Percentiles rank a stretch among this genome's conserved stretches.
phyloP scores from a whole-genome alignment of 2,329 filamentous ascomycete genomes.

The Gnomoniopsis sp. region DNA sequence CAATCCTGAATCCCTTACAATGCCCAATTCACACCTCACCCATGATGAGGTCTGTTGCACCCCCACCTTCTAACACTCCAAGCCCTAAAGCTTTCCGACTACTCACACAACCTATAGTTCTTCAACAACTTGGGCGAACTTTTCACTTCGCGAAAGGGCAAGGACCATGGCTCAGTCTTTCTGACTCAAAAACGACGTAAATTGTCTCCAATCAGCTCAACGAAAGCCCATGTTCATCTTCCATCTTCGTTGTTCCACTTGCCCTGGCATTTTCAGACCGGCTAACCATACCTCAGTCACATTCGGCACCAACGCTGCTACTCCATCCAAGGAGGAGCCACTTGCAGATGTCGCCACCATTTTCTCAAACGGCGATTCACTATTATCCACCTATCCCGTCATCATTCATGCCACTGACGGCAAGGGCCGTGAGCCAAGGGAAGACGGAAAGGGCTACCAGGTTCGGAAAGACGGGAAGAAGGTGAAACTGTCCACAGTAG shows the following conservation, averaged over 20 bases:
- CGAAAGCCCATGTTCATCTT: not conserved
- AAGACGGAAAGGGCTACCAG: slow-evolving; percentile 55
- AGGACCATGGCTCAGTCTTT: slow-evolving; percentile 70
- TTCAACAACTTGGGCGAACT: slow-evolving; percentile 66
- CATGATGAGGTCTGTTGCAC: slow-evolving; percentile 36
- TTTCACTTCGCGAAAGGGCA: slow-evolving; percentile 63
- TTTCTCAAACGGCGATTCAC: slow-evolving; percentile 42
- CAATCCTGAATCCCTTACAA: slow-evolving; percentile 8
- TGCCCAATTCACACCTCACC: slow-evolving; percentile 30
- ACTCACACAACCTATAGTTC: slow-evolving; percentile 53
- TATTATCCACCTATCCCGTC: slow-evolving; percentile 46
- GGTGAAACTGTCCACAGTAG: slow-evolving; percentile 78
- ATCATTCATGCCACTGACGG: slow-evolving; percentile 84
- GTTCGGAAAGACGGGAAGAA: slow-evolving; percentile 47
- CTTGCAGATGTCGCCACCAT: slow-evolving; percentile 59
- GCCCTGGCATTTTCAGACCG: not conserved
- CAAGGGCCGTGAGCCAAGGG: slow-evolving; percentile 50
- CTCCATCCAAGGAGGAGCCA: slow-evolving; percentile 44
- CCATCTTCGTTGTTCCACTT: not conserved
- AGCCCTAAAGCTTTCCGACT: not conserved
- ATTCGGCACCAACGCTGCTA: slow-evolving; percentile 39
- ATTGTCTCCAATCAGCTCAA: not conserved
- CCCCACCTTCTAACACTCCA: too few relatives aligned
- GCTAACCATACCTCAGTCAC: slow-evolving; percentile 34
- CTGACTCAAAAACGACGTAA: slow-evolving; percentile 74